These are phyloP conservation scores for Saturnispora saitoi DNA, from an alignment of 805 yeast genomes.

Conservation along the genomic window DNA sequence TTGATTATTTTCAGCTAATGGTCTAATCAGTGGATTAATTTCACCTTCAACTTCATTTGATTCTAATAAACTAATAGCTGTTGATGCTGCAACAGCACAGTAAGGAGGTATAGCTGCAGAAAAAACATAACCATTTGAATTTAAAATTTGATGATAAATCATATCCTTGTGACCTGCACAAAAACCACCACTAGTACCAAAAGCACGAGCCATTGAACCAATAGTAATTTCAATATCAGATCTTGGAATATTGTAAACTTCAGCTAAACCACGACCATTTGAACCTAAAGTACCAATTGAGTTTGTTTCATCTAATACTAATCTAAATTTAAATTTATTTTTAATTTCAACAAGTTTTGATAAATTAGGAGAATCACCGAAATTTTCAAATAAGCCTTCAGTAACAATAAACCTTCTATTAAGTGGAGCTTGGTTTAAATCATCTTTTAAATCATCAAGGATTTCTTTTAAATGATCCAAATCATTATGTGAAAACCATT, in stretches of 20 bases:
- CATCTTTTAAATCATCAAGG: slow-evolving; percentile 51
- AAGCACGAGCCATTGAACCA: slow-evolving; percentile 74
- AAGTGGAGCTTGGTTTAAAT: slow-evolving; percentile 61
- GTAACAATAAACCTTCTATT: slow-evolving; percentile 86
- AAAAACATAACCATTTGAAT: slow-evolving; percentile 83
- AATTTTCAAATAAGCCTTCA: slow-evolving; percentile 54
- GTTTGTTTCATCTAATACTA: slow-evolving; percentile 79
- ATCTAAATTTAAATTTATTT: slow-evolving; percentile 72
- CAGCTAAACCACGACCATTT: slow-evolving; percentile 80
- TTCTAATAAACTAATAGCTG: slow-evolving; percentile 39
- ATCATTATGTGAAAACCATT: slow-evolving; percentile 82
- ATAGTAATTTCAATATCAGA: slow-evolving; percentile 73
- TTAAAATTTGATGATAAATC: slow-evolving; percentile 87
- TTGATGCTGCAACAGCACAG: slow-evolving; percentile 58
- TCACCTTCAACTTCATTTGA: slow-evolving; percentile 27
- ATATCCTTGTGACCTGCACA: slow-evolving; percentile 79
- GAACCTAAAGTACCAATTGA: slow-evolving; percentile 82
- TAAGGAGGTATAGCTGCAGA: slow-evolving; percentile 94
- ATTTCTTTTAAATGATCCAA: slow-evolving; percentile 70
- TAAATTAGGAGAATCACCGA: slow-evolving; percentile 41
- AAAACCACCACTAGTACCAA: slow-evolving; percentile 88
- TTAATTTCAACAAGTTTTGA: slow-evolving; percentile 64
- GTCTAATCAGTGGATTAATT: slow-evolving; percentile 27
- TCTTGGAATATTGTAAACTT: slow-evolving; percentile 61
- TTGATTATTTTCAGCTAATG: slow-evolving; percentile 35